phyloP scores from a whole-genome alignment of 1,284 basidiomycete species.

The Fomes fomentarius region DNA sequence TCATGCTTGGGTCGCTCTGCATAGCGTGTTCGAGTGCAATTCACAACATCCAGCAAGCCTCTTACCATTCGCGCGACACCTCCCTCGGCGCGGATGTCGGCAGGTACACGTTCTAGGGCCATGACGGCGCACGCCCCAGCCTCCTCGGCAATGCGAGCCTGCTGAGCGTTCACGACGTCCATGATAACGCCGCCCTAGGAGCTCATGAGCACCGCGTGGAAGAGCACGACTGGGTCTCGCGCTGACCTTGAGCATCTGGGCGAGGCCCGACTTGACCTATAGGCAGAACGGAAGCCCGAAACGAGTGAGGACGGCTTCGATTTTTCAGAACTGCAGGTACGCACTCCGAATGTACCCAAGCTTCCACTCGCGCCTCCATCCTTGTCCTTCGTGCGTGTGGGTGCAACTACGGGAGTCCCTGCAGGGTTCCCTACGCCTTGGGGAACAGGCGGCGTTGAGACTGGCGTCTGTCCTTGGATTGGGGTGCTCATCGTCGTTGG shows the following conservation, averaged over 20 bases:
- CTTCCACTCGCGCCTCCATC: conserved; percentile 61
- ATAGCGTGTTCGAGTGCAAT: conserved; percentile 5
- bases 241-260: conserved; percentile 91
- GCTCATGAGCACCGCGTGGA: conserved; percentile 21
- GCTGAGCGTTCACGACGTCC: conserved; percentile 88
- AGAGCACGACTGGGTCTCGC: conserved; percentile 2
- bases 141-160: conserved; percentile 97
- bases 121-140: conserved; percentile 98
- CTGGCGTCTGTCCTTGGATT: conserved; percentile 28
- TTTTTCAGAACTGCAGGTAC: conserved; percentile 2
- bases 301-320: conserved; percentile 4
- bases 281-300: conserved; percentile 2
- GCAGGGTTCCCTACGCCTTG: conserved; percentile 37
- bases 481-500: conserved; percentile 35
- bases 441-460: conserved; percentile 31
- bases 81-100: conserved; percentile 89
- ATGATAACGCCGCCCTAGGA: conserved; percentile 86
- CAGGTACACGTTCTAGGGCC: conserved; percentile 95
- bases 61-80: conserved; percentile 93
- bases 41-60: conserved; percentile 4
- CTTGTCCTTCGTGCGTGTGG: conserved; percentile 56
- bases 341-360: conserved; percentile 84
- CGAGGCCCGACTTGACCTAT: conserved; percentile 91
- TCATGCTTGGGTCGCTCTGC: conserved; percentile 94
- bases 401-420: conserved; percentile 46